phyloP scores from a whole-genome alignment of 257 asterid genomes.

The Scutellaria galericulata region DNA sequence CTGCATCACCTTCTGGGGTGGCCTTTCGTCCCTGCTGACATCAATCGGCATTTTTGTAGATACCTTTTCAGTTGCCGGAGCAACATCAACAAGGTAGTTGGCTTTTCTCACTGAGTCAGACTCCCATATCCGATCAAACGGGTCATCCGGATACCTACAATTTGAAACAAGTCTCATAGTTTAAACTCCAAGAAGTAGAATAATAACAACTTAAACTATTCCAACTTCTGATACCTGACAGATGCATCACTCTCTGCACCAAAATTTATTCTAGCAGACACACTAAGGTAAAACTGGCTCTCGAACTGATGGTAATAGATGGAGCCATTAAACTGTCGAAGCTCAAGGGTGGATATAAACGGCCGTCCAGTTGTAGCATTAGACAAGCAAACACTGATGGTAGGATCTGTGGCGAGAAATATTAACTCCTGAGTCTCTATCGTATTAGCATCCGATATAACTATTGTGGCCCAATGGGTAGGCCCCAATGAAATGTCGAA shows the following conservation, averaged over 20 bases:
- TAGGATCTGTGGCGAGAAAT: conserved; percentile 83
- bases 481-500: conserved; percentile 92
- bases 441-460: conserved; percentile 78
- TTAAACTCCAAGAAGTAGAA: conserved; percentile 3
- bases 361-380: conserved; percentile 98
- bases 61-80: conserved; percentile 86
- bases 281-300: conserved; percentile 77
- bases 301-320: conserved; percentile 65
- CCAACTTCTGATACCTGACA: conserved; percentile 57
- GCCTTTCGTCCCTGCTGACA: conserved; percentile 64
- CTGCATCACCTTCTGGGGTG: conserved; percentile 96
- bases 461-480: conserved; percentile 91
- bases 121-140: conserved; percentile 91
- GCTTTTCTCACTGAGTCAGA: conserved; percentile 86
- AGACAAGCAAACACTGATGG: conserved; percentile 83
- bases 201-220: neutral
- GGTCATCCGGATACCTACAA: conserved; percentile 92
- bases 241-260: conserved; percentile 82
- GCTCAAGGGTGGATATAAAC: conserved; percentile 96
- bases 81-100: conserved; percentile 94
- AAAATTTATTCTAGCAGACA: conserved; percentile 93
- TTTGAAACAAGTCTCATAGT: neutral
- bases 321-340: conserved; percentile 92
- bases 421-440: conserved; percentile 81
- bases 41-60: conserved; percentile 75